These are phyloP conservation scores for Paramecium pentaurelia DNA, from an alignment of 73 alveolate species.

Conservation along the genomic window DNA sequence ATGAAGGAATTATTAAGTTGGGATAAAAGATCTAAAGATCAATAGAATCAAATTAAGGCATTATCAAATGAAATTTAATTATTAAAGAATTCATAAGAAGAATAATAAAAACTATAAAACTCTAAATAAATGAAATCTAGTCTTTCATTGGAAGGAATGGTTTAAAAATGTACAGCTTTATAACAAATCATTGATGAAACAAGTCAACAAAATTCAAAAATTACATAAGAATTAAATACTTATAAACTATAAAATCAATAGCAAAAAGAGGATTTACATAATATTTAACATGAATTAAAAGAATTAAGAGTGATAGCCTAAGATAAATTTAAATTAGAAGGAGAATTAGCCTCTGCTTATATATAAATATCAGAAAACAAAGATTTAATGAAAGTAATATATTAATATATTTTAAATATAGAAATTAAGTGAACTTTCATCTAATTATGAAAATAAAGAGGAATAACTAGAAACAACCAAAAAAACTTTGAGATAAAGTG, in stretches of 20 bases:
- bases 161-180: not conserved
- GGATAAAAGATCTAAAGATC: conserved; percentile 43
- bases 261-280: not conserved
- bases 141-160: conserved; percentile 22
- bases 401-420: not conserved
- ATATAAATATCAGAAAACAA: not conserved
- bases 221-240: not conserved
- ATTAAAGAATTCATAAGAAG: conserved; percentile 14
- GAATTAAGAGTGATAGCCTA: conserved; percentile 18
- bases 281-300: not conserved
- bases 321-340: conserved; percentile 31
- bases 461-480: not conserved
- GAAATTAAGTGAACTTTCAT: not conserved
- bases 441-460: not conserved
- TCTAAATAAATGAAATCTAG: conserved; percentile 16
- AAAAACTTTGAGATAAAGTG: not conserved
- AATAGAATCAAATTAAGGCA: not conserved
- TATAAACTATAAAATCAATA: not conserved
- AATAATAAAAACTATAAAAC: not conserved
- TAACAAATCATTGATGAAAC: not conserved
- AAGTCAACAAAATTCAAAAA: not conserved
- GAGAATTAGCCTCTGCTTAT: not conserved
- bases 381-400: not conserved
- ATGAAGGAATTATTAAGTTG: not conserved
- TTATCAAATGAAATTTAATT: not conserved